phyloP scores from a whole-genome alignment of 1,284 basidiomycete species.

The Cerrena zonata region DNA sequence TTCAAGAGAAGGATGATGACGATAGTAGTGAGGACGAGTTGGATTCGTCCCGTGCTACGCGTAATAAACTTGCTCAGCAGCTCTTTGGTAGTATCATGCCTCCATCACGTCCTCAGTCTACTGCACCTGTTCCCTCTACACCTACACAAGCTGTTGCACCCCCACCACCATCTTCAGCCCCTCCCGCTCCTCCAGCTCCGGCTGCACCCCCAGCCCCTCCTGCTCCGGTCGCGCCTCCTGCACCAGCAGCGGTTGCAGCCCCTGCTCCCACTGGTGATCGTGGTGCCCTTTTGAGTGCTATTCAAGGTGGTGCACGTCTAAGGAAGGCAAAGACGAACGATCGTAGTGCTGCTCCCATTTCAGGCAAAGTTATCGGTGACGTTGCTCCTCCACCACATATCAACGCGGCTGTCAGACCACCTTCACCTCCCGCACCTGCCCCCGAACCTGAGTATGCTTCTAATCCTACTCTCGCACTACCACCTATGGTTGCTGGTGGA shows the following conservation, averaged over 20 bases:
- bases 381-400: constrained; percentile 70
- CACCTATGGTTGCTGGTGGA: constrained; percentile 23
- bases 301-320: constrained; percentile 75
- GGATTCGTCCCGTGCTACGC: constrained; percentile 53
- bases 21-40: constrained; percentile 81
- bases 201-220: constrained; percentile 31
- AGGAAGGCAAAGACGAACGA: constrained; percentile 82
- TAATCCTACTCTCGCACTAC: constrained; percentile 8
- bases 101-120: constrained; percentile 43
- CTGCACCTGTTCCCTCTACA: constrained; percentile 24
- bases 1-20: constrained; percentile 67
- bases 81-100: constrained; percentile 70
- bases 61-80: constrained; percentile 71
- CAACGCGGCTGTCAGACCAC: constrained; percentile 42
- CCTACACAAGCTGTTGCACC: constrained; percentile 31
- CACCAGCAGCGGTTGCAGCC: constrained; percentile 29
- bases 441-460: constrained; percentile 7
- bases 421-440: constrained; percentile 24
- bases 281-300: constrained; percentile 73
- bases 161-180: constrained; percentile 34
- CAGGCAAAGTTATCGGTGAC: constrained; percentile 78
- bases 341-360: constrained; percentile 62
- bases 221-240: constrained; percentile 27
- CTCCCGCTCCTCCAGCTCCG: constrained; percentile 26
- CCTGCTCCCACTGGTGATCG: constrained; percentile 46